A percentile compares a stretch with the other conserved stretches of the same genome.
Evolutionary conservation across 2,329 filamentous ascomycete species (phyloP).

Genomic region (Beauveria caledonica): DNA sequence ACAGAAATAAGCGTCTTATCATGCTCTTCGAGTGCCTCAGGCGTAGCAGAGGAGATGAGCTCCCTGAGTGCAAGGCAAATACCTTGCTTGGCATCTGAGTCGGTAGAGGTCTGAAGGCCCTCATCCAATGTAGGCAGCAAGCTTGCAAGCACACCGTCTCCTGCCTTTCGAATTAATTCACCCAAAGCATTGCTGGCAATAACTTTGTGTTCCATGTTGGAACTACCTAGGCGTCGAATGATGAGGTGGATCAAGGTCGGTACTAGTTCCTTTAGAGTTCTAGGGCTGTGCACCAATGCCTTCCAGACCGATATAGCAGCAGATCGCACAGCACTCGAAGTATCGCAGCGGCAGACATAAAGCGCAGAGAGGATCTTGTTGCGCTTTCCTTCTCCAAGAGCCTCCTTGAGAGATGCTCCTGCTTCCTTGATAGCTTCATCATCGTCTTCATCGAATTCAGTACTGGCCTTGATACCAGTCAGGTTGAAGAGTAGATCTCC

Average conservation of each 20-base stretch:
- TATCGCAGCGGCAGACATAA: slow-evolving; percentile 97
- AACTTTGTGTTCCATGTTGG: slow-evolving; percentile 97
- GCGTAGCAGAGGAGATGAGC: slow-evolving; percentile 79
- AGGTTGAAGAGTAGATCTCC: slow-evolving; percentile 97
- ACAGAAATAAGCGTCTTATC: slow-evolving; percentile 93
- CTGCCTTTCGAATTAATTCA: slow-evolving; percentile 93
- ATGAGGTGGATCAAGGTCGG: slow-evolving; percentile 92
- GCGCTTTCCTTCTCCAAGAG: slow-evolving; percentile 89
- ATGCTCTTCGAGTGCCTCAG: slow-evolving; percentile 85
- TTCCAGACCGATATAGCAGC: slow-evolving; percentile 96
- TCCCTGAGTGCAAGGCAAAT: slow-evolving; percentile 95
- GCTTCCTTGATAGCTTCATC: slow-evolving; percentile 72
- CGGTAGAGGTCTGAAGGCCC: slow-evolving; percentile 77
- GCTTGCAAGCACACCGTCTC: slow-evolving; percentile 82
- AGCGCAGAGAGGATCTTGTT: slow-evolving; percentile 96
- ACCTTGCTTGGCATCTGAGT: slow-evolving; percentile 89
- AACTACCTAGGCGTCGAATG: slow-evolving; percentile 85
- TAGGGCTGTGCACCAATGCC: slow-evolving; percentile 83
- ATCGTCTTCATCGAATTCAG: slow-evolving; percentile 70
- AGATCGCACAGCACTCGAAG: slow-evolving; percentile 79
- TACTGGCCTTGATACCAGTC: slow-evolving; percentile 78
- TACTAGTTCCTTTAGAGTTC: slow-evolving; percentile 88
- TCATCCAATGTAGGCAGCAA: slow-evolving; percentile 88
- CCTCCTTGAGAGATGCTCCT: slow-evolving; percentile 84
- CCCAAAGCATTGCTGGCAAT: slow-evolving; percentile 96